Percentiles rank a stretch among this genome's conserved stretches.
These are phyloP conservation scores for Papiliotrema fonsecae DNA, from an alignment of 1,284 basidiomycete species.

Conservation along the genomic window DNA sequence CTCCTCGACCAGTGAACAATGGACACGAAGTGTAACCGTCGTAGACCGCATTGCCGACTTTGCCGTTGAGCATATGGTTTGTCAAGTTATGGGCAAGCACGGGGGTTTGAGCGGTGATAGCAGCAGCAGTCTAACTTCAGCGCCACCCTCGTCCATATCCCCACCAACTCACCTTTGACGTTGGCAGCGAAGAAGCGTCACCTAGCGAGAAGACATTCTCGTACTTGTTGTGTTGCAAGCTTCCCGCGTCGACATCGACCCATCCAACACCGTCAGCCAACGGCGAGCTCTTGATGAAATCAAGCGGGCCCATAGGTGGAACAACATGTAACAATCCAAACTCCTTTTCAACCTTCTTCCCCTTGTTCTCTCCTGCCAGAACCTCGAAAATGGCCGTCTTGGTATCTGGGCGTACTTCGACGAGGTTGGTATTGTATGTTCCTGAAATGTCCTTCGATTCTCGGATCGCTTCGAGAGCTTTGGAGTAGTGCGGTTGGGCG, in stretches of 20 bases:
- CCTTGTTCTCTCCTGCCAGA: slow-evolving; percentile 53
- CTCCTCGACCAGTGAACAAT: slow-evolving; percentile 45
- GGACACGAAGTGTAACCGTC: slow-evolving; percentile 64
- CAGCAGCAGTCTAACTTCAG: slow-evolving; percentile 67
- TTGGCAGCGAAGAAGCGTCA: slow-evolving; percentile 85
- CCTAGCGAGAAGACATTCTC: slow-evolving; percentile 84
- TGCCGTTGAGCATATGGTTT: slow-evolving; percentile 66
- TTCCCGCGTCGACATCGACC: slow-evolving; percentile 77
- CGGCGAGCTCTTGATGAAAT: slow-evolving; percentile 71
- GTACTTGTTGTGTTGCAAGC: slow-evolving; percentile 74
- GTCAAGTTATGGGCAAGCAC: slow-evolving; percentile 85
- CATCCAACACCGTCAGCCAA: slow-evolving; percentile 77
- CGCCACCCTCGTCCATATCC: background rate
- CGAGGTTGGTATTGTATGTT: slow-evolving; percentile 78
- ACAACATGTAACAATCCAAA: slow-evolving; percentile 84
- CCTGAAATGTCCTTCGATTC: slow-evolving; percentile 73
- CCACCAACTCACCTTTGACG: slow-evolving; percentile 60
- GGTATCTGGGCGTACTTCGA: slow-evolving; percentile 63
- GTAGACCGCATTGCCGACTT: slow-evolving; percentile 62
- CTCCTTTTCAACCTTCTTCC: slow-evolving; percentile 61
- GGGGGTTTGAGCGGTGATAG: slow-evolving; percentile 87
- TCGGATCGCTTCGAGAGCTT: slow-evolving; percentile 74
- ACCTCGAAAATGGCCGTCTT: slow-evolving; percentile 80
- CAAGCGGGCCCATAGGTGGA: slow-evolving; percentile 84
- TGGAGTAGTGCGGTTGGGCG: slow-evolving; percentile 74